Evolutionary conservation across 2,329 filamentous ascomycete genomes (phyloP).

Genomic region (Geosmithia flava): DNA sequence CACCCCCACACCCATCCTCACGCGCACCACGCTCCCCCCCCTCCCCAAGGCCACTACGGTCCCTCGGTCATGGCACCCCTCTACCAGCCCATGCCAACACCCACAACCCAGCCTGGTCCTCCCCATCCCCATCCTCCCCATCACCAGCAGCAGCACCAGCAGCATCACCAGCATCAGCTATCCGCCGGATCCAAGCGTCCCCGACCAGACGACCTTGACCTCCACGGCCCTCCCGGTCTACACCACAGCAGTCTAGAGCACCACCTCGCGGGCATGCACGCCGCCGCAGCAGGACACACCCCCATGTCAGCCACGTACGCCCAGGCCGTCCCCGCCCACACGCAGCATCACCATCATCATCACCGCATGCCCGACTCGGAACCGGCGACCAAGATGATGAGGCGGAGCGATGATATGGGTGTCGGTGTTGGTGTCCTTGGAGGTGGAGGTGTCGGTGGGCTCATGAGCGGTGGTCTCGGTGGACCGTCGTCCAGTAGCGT

Average conservation of each 20-base stretch:
- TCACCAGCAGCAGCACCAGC: no score
- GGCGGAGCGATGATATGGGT: conserved; percentile 35
- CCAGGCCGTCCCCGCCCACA: conserved; percentile 23
- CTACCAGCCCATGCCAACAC: not conserved
- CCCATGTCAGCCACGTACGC: conserved; percentile 39
- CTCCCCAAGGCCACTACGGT: not conserved
- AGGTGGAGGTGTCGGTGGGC: no score
- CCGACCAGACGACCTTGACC: conserved; percentile 46
- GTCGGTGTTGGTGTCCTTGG: conserved; percentile 37
- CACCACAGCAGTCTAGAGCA: conserved; percentile 39
- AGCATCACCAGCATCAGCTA: conserved; percentile 13
- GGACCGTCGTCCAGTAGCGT: conserved; percentile 46
- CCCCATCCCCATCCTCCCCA: no score
- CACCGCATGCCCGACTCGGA: conserved; percentile 66
- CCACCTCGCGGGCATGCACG: conserved; percentile 43
- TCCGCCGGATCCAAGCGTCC: conserved; percentile 33
- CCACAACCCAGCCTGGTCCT: no score
- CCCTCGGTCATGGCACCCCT: not conserved
- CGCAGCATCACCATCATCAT: conserved; percentile 57
- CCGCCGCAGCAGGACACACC: conserved; percentile 12
- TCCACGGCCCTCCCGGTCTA: conserved; percentile 25
- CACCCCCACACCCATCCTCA: not conserved
- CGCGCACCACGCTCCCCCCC: not conserved
- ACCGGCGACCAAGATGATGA: conserved; percentile 55
- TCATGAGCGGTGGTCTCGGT: no score